Evolutionary conservation across 768 basidiomycete species (phyloP).

Genomic region (Serendipita indica): DNA sequence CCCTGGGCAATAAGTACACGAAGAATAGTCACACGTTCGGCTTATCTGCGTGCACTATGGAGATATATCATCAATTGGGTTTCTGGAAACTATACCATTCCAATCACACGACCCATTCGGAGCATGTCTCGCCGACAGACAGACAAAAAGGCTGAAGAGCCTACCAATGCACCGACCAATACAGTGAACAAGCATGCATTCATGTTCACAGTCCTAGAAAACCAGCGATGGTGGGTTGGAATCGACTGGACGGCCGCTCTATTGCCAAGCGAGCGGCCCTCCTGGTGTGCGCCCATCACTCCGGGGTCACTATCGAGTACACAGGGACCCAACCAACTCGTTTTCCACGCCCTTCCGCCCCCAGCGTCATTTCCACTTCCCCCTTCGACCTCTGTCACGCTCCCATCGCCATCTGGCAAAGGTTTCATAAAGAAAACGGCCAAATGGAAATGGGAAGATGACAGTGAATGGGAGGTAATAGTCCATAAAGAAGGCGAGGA

Average conservation of each 20-base stretch:
- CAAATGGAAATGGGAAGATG: conserved; percentile 80
- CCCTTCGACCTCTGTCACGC: conserved; percentile 45
- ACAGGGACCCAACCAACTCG: background rate
- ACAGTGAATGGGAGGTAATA: conserved; percentile 67
- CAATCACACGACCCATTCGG: background rate
- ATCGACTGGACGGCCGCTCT: conserved; percentile 92
- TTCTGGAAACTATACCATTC: conserved; percentile 12
- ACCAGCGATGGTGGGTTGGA: conserved; percentile 96
- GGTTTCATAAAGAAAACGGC: conserved; percentile 52
- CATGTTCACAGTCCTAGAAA: conserved; percentile 82
- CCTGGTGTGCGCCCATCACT: conserved; percentile 49
- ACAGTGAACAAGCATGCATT: conserved; percentile 26
- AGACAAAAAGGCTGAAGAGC: background rate
- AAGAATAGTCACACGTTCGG: conserved; percentile 43
- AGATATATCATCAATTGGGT: conserved; percentile 10
- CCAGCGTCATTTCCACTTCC: conserved; percentile 57
- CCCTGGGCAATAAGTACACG: conserved; percentile 48
- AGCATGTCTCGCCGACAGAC: background rate
- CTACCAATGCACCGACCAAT: background rate
- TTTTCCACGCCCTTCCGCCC: conserved; percentile 47
- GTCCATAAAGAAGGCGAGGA: conserved; percentile 40
- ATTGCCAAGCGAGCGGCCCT: conserved; percentile 76
- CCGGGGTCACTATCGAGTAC: background rate
- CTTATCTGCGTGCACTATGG: conserved; percentile 26
- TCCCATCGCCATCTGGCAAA: conserved; percentile 22